Base-by-base conservation (phyloP, 208 protist species). In the Acanthamoeba quina region DNA sequence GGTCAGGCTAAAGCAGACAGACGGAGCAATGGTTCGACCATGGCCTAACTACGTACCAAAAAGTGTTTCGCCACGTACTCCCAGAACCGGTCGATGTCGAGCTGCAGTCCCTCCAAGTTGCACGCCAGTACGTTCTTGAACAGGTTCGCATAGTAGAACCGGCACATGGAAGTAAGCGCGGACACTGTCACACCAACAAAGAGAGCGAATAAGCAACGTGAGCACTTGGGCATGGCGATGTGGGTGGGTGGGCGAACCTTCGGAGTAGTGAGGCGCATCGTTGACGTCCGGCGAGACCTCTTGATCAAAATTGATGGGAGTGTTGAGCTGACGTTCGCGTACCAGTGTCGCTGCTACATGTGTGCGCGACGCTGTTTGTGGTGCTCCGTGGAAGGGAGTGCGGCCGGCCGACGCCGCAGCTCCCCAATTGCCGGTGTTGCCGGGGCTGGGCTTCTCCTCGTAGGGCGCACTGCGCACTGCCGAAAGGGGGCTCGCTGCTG, bases 61-160 rank as follows among this genome's bases (percentile, higher is more conserved):
- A 86, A 86, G 17, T 86, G 1, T 1, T 34, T 54, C 21, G 5
- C 78, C 3, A 62, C 78, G 19, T 47, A 86, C 4, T 86, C 78
- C 78, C 78, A 86, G 49, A 86, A 86, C 47, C 19, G 5, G 13
- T 86, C 78, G 49, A 86, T 86, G n/a, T 86, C 49, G 4, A 9
- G 13, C 17, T 5, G 78, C 19, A 86, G 49, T 31, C 49, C 29
- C 13, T 62, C 78, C n/a, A 86, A 26, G 78, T 86, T 62, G 21
- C 78, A 5, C 6, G 52, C 13, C 5, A 86, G 29, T 0, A 86
- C 7, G 47, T 11, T 13, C n/a, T 62, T n/a, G 52, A 34, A 86
- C 21, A 86, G 49, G 78, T 86, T 86, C 7, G 41, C 31, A 47
- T 86, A 86, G 49, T 86, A 86, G 7, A 86, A 4, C 19, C 78